These are phyloP conservation scores for Rubia tinctorum DNA, from an alignment of 305 asterid genomes.

Conservation along the genomic window DNA sequence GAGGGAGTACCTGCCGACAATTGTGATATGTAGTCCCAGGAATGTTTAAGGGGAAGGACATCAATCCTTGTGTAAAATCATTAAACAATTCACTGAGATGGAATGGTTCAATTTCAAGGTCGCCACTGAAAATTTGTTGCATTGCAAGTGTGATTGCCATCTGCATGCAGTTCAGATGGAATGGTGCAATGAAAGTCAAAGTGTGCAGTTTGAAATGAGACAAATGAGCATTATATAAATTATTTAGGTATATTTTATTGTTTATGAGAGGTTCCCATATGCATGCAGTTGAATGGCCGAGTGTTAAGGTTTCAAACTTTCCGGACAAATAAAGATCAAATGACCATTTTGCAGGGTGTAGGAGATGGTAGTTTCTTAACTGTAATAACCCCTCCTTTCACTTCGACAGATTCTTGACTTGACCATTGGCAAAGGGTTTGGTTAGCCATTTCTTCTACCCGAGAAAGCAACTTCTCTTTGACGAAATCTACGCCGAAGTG, in stretches of 20 bases:
- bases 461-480: conserved; percentile 45
- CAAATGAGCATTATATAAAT: too few species aligned
- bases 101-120: conserved; percentile 45
- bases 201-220: too few species aligned
- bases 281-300: too few species aligned
- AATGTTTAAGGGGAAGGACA: conserved; percentile 72
- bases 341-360: conserved; percentile 15
- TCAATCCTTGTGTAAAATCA: conserved; percentile 59
- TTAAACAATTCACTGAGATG: conserved; percentile 67
- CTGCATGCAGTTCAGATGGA: conserved; percentile 7
- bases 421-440: conserved; percentile 52
- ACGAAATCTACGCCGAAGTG: conserved; percentile 67
- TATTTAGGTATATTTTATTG: too few species aligned
- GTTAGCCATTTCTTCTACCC: conserved; percentile 42
- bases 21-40: conserved; percentile 77
- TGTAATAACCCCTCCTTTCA: conserved; percentile 53
- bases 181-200: too few species aligned
- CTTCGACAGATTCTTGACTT: conserved; percentile 44
- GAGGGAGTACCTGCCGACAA: conserved; percentile 50
- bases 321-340: too few species aligned
- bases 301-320: too few species aligned
- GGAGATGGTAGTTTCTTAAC: conserved; percentile 26
- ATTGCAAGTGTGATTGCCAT: conserved; percentile 25
- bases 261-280: too few species aligned
- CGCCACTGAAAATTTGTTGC: conserved; percentile 60